Evolutionary conservation across 108 stramenopile species (phyloP).

Genomic region (Discostella pseudostelligera): DNA sequence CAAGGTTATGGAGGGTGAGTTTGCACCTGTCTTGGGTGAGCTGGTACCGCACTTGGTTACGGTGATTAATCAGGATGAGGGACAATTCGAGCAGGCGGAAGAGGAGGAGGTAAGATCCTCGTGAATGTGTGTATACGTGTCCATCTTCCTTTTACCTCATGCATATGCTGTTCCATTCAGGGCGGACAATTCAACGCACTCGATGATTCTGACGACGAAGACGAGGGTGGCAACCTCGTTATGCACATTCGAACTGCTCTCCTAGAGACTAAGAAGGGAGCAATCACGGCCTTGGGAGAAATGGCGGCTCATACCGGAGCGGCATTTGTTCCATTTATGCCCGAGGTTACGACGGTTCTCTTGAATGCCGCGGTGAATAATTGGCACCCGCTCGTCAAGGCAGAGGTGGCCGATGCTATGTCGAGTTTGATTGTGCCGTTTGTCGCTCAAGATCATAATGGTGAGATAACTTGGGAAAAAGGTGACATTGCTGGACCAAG

Average conservation of each 20-base stretch:
- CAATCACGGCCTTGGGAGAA: slow-evolving; percentile 94
- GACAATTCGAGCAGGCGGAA: slow-evolving; percentile 70
- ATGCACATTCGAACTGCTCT: slow-evolving; percentile 91
- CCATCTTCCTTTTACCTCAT: slow-evolving; percentile 11
- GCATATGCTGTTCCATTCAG: slow-evolving; percentile 21
- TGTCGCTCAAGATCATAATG: slow-evolving; percentile 75
- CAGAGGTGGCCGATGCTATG: slow-evolving; percentile 77
- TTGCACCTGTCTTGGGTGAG: slow-evolving; percentile 84
- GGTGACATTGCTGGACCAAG: slow-evolving; percentile 65
- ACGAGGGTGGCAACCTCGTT: slow-evolving; percentile 70
- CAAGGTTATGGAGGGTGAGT: slow-evolving; percentile 96
- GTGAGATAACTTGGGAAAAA: slow-evolving; percentile 85
- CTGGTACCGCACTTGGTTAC: slow-evolving; percentile 90
- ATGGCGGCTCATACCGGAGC: slow-evolving; percentile 91
- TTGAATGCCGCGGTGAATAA: slow-evolving; percentile 68
- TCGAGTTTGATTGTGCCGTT: slow-evolving; percentile 72
- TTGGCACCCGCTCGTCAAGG: slow-evolving; percentile 92
- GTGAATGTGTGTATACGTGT: slow-evolving; percentile 18
- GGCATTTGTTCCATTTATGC: slow-evolving; percentile 84
- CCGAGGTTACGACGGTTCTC: slow-evolving; percentile 74
- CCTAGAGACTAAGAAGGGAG: slow-evolving; percentile 95
- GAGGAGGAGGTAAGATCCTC: slow-evolving; percentile 55
- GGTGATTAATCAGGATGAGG: slow-evolving; percentile 84
- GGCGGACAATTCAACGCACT: slow-evolving; percentile 66
- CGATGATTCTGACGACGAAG: slow-evolving; percentile 90